Evolutionary conservation across 805 yeast species (phyloP).

Genomic region (Metschnikowia amazonensis): DNA sequence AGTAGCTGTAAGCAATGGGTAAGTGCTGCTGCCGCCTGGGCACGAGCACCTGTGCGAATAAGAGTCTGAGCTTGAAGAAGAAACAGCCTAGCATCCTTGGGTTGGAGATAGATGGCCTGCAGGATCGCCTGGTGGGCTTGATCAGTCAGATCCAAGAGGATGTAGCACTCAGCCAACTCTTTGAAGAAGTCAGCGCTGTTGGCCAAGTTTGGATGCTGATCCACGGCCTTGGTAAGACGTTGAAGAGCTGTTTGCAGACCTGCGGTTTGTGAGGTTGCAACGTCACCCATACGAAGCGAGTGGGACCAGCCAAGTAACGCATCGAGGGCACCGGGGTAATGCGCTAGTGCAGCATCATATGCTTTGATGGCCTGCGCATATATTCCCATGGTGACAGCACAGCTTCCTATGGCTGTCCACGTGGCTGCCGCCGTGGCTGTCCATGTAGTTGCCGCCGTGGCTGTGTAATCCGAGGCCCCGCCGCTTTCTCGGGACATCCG

Average conservation of each 20-base stretch:
- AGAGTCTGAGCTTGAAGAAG: slow-evolving; percentile 48
- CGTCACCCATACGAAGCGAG: slow-evolving; percentile 38
- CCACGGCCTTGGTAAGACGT: slow-evolving; percentile 37
- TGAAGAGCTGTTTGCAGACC: slow-evolving; percentile 42
- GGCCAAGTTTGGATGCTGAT: slow-evolving; percentile 34
- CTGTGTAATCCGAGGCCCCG: slow-evolving; percentile 2
- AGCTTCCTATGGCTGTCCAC: slow-evolving; percentile 46
- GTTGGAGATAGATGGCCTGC: slow-evolving; percentile 36
- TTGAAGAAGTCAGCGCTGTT: slow-evolving; percentile 41
- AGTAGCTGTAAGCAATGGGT: slow-evolving; percentile 42
- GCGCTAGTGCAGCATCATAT: slow-evolving; percentile 41
- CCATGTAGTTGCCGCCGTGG: slow-evolving; percentile 41
- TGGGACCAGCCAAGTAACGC: slow-evolving; percentile 45
- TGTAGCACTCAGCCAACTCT: slow-evolving; percentile 52
- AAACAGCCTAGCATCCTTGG: slow-evolving; percentile 46
- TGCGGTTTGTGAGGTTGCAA: slow-evolving; percentile 32
- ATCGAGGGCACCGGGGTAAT: slow-evolving; percentile 36
- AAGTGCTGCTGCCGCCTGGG: slow-evolving; percentile 47
- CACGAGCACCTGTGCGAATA: slow-evolving; percentile 39
- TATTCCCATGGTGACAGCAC: slow-evolving; percentile 42
- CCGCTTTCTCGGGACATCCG: slow-evolving; percentile 3
- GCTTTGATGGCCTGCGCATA: slow-evolving; percentile 39
- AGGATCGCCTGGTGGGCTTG: slow-evolving; percentile 50
- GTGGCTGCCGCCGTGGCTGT: slow-evolving; percentile 29
- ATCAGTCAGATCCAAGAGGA: slow-evolving; percentile 43